phyloP scores from a whole-genome alignment of 164 flowering plant genomes.

The Tetracentron sinense region DNA sequence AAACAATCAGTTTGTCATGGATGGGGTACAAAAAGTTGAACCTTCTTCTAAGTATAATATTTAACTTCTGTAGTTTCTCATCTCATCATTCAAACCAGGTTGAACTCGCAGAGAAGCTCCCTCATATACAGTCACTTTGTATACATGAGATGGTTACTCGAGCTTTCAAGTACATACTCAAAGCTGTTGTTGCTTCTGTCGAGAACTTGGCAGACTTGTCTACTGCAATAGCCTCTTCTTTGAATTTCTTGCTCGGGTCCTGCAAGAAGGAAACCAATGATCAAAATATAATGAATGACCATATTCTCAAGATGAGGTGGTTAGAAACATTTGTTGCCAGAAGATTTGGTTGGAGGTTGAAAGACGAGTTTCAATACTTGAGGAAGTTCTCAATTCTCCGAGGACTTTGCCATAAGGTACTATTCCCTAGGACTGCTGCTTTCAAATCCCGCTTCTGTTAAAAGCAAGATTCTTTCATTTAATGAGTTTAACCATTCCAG shows the following conservation, averaged over 20 bases:
- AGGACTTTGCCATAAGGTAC: constrained; percentile 90
- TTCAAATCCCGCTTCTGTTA: neutral
- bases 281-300: constrained; percentile 23
- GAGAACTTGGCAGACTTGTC: constrained; percentile 43
- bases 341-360: constrained; percentile 68
- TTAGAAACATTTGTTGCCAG: constrained; percentile 41
- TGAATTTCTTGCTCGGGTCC: constrained; percentile 74
- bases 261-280: constrained; percentile 26
- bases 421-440: neutral
- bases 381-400: constrained; percentile 76
- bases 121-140: constrained; percentile 91
- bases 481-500: constrained; percentile 33
- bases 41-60: neutral
- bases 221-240: constrained; percentile 58
- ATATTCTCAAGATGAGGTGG: constrained; percentile 59
- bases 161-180: constrained; percentile 78
- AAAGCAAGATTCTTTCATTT: neutral
- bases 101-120: constrained; percentile 85
- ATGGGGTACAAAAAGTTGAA: neutral
- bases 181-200: constrained; percentile 62
- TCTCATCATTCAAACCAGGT: constrained; percentile 39
- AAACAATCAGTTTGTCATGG: neutral
- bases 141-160: constrained; percentile 96
- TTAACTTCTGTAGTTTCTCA: constrained; percentile 7
- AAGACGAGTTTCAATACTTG: constrained; percentile 63